Base-by-base conservation (phyloP, 208 protist species). In the Histomonas meleagridis region DNA sequence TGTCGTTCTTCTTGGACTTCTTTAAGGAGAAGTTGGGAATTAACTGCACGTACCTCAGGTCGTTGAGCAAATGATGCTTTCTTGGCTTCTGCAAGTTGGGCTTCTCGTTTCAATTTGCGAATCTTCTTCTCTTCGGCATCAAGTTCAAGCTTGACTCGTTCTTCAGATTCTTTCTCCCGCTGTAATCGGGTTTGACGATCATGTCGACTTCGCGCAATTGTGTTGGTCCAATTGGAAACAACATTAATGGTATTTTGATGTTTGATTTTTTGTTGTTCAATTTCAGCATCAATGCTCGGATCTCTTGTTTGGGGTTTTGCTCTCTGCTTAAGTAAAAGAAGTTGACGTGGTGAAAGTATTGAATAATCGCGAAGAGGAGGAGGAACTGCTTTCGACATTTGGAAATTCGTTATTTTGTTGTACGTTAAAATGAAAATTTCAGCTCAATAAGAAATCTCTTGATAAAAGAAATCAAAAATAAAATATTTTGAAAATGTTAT, bases 61-160 rank as follows among this genome's bases (percentile, higher is more conserved):
- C 70, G 1, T 43, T 81, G 70, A 51, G 12, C 3, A 51, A 81
- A 81, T 81, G 12, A 35, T 26, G 26, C 35, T 43, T 81, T 81
- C 3, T 18, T 81, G 43, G 70, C 70, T 81, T 81, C 70, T 16
- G 70, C 70, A 10, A 81, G 18, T 51, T 35, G 3, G 4, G 70
- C 70, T 81, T 81, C 40, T 3, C n/a, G 9, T 28, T 81, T 81
- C 1, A 81, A 23, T 81, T 81, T 81, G 14, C 51, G 70, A 23
- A 81, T 46, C 51, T 81, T 81, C 70, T 81, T 81, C n/a, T 81
- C 70, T 81, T 81, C 70, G 26, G 7, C 40, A 28, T 81, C 70
- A 43, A 81, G 48, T 26, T 32, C 26, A 51, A 38, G 9, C n/a
- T 81, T 48, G 9, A 35, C 5, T 51, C 51, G 40, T 81, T 81